Base-by-base conservation (phyloP, 192 early-diverging fungal genomes). In the Mortierella claussenii region DNA sequence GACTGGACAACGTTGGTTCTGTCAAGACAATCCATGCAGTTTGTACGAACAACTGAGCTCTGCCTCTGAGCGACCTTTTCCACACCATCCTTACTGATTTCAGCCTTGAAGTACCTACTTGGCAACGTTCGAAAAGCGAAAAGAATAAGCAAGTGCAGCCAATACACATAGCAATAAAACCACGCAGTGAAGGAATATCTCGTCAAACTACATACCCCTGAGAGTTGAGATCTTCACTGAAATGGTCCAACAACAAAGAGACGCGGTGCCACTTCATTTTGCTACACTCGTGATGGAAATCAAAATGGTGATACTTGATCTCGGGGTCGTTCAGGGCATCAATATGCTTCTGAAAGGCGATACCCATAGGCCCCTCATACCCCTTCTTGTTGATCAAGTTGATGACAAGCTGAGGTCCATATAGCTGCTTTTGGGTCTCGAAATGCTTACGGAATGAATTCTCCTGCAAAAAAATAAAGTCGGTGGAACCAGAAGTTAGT, bases 21-120 rank as follows among this genome's bases (percentile, higher is more conserved):
- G 73, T 99, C 98, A 34, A 99, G 81, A 78, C 98, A 99, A 82
- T 99, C 98, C 92, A 99, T 97, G 80, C 98, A 99, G 79, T 99
- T 99, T 2, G 96, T 92, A 50, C 98, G 91, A 33, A 96, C 83
- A 15, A 97, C 91, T 10, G 93, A 95, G 5, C 79, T 82, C 63
- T 99, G 97, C 36, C 59, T 69, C 31, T 79, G 67, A 8, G 59
- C 32, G 23, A 86, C 64, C 40, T 64, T 67, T 46, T 69, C 65
- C 18, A 79, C 62, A 2, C 52, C 62, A 5, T 60, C 55, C 48
- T 80, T 65, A 24, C 68, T 55, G 42, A 70, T 58, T 37, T 89
- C 79, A 17, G 66, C 50, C 46, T 84, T 65, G 44, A 83, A 89
- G 65, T 88, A 94, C 26, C 90, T 90, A 62, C 65, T 59, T 13